A percentile compares a stretch with the other conserved stretches of the same genome.
Evolutionary conservation across 305 asterid species (phyloP).

Genomic region (Fraxinus nigra): DNA sequence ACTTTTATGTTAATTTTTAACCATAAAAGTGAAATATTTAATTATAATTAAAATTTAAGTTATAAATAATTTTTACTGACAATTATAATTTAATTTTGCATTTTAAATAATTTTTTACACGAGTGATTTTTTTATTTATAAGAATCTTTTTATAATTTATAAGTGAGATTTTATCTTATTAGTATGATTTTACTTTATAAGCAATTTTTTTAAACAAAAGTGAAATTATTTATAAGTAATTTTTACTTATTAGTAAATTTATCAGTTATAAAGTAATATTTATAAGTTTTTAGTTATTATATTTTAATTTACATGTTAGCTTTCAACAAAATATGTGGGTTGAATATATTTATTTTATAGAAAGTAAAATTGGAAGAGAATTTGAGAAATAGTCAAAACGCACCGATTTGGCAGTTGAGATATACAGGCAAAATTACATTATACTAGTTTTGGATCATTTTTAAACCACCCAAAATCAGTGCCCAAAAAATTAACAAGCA

Average conservation of each 20-base stretch:
- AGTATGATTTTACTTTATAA: background rate
- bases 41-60: too few relatives aligned
- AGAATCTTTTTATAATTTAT: background rate
- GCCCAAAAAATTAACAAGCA: background rate
- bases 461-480: background rate
- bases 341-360: background rate
- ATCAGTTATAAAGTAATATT: too few relatives aligned
- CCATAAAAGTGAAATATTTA: too few relatives aligned
- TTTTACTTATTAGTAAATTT: too few relatives aligned
- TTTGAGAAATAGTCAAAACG: background rate
- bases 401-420: background rate
- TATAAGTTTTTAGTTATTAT: too few relatives aligned
- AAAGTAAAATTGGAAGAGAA: background rate
- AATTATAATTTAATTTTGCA: too few relatives aligned
- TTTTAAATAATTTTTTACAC: background rate
- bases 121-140: background rate
- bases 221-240: background rate
- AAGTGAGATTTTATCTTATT: background rate
- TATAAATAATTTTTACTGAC: too few relatives aligned
- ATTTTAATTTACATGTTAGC: too few relatives aligned
- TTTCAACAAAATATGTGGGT: background rate
- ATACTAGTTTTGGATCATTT: background rate
- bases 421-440: background rate
- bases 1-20: too few relatives aligned
- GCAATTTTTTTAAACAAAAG: too few relatives aligned